Conservation (phyloP, 331 rosid genomes). For the Malus hybrid region DNA sequence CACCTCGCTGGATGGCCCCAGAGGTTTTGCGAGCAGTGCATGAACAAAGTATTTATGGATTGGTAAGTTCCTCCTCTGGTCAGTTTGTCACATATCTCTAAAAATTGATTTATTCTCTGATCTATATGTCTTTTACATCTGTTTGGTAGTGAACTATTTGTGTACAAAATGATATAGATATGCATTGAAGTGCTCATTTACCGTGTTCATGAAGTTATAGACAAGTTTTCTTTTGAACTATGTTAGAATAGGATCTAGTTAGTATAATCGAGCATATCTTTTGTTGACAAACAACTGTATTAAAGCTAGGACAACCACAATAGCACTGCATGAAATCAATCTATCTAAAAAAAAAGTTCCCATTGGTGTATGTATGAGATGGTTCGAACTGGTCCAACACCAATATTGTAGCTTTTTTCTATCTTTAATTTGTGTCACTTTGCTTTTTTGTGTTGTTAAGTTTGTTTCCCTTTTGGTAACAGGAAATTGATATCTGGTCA, state of each 20-base stretch:
- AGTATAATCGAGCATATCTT: neutral
- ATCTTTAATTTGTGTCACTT: neutral
- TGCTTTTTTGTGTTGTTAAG: neutral
- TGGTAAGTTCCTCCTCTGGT: conserved; percentile 39
- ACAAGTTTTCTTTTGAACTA: neutral
- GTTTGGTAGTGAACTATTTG: neutral
- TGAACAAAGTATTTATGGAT: conserved; percentile 50
- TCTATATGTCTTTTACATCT: neutral
- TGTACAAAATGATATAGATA: no score
- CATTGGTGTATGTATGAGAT: neutral
- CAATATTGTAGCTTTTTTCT: neutral
- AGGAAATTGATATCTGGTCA: conserved; percentile 98
- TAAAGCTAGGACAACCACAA: neutral
- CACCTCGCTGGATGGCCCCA: conserved; percentile 99
- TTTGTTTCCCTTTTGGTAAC: conserved; percentile 21
- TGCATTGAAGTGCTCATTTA: neutral
- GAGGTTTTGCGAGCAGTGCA: conserved; percentile 86
- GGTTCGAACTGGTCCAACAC: neutral
- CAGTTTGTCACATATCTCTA: neutral
- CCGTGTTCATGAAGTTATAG: neutral
- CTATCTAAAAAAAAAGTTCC: neutral
- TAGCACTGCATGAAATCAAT: neutral
- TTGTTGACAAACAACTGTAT: neutral
- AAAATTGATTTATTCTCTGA: neutral
- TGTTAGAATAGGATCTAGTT: neutral